Evolutionary conservation across 1,284 basidiomycete species (phyloP).

Genomic region (Rhodotorula mucilaginosa): DNA sequence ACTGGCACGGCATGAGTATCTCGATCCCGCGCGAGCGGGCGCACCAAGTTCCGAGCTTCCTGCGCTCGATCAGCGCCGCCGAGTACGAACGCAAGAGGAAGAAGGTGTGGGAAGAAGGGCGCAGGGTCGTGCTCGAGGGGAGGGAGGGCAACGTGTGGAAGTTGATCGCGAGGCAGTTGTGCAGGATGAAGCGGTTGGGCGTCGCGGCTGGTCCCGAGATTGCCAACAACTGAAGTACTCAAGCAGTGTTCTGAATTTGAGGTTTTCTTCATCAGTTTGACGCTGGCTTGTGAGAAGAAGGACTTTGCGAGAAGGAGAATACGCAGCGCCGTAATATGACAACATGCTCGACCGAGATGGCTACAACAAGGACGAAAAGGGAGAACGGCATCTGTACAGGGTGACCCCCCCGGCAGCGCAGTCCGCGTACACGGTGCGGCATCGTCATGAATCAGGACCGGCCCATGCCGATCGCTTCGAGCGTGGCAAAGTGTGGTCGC

Average conservation of each 20-base stretch:
- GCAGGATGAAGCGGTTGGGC: slow-evolving; percentile 28
- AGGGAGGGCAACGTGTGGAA: slow-evolving; percentile 31
- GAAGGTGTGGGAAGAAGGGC: slow-evolving; percentile 28
- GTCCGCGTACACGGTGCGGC: background rate
- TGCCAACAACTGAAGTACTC: slow-evolving; percentile 19
- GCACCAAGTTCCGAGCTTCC: slow-evolving; percentile 19
- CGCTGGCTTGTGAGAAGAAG: no score
- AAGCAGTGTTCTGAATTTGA: no score
- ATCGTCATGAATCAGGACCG: background rate
- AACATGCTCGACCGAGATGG: background rate
- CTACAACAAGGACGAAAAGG: background rate
- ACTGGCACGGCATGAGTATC: slow-evolving; percentile 22
- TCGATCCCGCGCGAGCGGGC: slow-evolving; percentile 26
- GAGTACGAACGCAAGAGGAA: slow-evolving; percentile 29
- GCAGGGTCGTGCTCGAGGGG: slow-evolving; percentile 27
- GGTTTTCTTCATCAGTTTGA: no score
- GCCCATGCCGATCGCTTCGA: slow-evolving; percentile 42
- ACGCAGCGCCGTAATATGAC: background rate
- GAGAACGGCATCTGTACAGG: background rate
- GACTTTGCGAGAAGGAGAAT: background rate
- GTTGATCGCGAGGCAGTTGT: slow-evolving; percentile 28
- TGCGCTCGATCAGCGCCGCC: slow-evolving; percentile 10
- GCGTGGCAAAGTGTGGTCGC: slow-evolving; percentile 67
- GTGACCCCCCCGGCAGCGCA: background rate
- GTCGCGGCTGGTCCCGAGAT: slow-evolving; percentile 16